phyloP scores from a whole-genome alignment of 2,329 filamentous ascomycete species.

The Fonsecaea nubica region DNA sequence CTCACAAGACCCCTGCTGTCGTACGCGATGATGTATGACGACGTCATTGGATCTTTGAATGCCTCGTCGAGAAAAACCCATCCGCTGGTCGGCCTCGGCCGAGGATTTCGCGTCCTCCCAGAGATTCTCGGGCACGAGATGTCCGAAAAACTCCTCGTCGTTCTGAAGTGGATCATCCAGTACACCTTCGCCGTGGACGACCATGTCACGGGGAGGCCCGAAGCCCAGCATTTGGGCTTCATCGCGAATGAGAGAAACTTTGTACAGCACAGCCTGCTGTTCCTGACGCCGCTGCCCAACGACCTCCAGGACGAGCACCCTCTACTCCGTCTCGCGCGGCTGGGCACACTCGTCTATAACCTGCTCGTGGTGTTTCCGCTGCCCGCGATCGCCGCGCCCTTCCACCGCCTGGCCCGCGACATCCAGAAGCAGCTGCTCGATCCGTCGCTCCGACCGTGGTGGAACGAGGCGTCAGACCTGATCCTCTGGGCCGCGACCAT shows the following conservation, averaged over 20 bases:
- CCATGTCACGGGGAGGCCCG: constrained; percentile 33
- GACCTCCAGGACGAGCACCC: constrained; percentile 36
- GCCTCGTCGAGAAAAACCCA: constrained; percentile 41
- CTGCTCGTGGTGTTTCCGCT: constrained; percentile 51
- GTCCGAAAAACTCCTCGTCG: constrained; percentile 42
- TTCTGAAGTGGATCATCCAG: constrained; percentile 44
- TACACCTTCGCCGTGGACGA: constrained; percentile 45
- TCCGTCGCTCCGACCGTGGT: constrained; percentile 38
- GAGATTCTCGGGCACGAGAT: constrained; percentile 24
- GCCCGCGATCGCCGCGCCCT: constrained; percentile 48
- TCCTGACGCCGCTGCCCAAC: constrained; percentile 42
- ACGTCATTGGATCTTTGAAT: constrained; percentile 33
- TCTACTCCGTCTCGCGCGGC: constrained; percentile 47
- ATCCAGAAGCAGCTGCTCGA: constrained; percentile 42
- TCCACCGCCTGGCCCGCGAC: constrained; percentile 42
- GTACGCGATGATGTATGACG: constrained; percentile 39
- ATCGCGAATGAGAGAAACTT: constrained; percentile 50
- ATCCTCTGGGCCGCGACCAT: constrained; percentile 49
- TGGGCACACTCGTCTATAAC: constrained; percentile 48
- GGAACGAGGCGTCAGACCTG: constrained; percentile 41
- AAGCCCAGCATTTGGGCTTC: constrained; percentile 38
- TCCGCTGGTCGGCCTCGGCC: constrained; percentile 39
- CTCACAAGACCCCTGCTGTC: constrained; percentile 39
- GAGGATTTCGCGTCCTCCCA: constrained; percentile 39
- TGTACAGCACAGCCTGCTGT: constrained; percentile 47